Evolutionary conservation across 169 alveolate species (phyloP).

Genomic region (Perkinsus marinus): DNA sequence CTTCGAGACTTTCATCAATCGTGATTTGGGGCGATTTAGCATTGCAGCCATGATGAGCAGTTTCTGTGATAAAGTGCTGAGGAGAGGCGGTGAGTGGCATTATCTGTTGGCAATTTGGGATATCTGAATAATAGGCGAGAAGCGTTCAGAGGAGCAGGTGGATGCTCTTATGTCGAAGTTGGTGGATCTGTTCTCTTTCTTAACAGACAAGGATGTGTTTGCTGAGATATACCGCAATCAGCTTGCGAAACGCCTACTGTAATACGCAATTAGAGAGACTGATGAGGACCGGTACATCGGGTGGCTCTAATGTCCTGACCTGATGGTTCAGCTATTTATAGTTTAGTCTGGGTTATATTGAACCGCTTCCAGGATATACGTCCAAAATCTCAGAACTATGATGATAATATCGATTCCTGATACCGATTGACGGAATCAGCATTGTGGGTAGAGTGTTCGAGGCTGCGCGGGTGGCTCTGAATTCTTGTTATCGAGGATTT

Average conservation of each 20-base stretch:
- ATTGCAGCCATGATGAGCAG: slow-evolving; percentile 18
- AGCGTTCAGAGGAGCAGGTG: slow-evolving; percentile 4
- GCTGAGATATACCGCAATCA: slow-evolving; percentile 57
- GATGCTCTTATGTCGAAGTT: slow-evolving; percentile 35
- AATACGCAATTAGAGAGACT: not conserved
- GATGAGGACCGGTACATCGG: too few species aligned
- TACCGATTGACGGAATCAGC: too few species aligned
- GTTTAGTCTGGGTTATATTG: too few species aligned
- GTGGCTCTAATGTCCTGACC: too few species aligned
- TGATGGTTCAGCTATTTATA: too few species aligned
- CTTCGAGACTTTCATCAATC: slow-evolving; percentile 23
- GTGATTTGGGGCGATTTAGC: not conserved
- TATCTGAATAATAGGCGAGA: not conserved
- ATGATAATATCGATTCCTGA: too few species aligned
- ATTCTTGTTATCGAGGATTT: too few species aligned
- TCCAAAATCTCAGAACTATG: too few species aligned
- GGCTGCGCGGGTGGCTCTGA: too few species aligned
- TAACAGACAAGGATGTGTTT: slow-evolving; percentile 61
- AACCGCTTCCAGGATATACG: too few species aligned
- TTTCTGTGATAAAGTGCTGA: slow-evolving; percentile 25
- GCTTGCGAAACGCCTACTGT: slow-evolving; percentile 48
- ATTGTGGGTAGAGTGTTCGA: too few species aligned
- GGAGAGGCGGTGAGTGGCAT: slow-evolving; percentile 6
- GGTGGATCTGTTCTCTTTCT: slow-evolving; percentile 51
- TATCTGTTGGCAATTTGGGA: not conserved